Percentiles rank a stretch among this genome's conserved stretches.
These are phyloP conservation scores for Vaccinium darrowii DNA, from an alignment of 148 eudicot species.

Conservation along the genomic window DNA sequence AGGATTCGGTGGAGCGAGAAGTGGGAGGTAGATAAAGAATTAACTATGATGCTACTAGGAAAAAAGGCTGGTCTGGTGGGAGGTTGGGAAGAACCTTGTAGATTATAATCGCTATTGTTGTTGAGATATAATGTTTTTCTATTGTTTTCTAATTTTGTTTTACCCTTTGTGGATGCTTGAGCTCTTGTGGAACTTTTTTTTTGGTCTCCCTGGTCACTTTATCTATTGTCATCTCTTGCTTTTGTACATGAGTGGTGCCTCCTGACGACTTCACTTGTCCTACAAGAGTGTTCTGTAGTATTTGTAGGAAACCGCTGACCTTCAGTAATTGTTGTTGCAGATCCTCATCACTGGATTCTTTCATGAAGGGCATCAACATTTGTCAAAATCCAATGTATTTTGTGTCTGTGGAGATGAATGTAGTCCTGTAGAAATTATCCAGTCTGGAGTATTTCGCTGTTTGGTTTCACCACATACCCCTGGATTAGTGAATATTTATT, in stretches of 20 bases:
- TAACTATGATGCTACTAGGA: not conserved
- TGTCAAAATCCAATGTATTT: conserved; percentile 47
- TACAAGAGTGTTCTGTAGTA: not conserved
- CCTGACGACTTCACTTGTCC: not conserved
- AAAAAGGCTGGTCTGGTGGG: not conserved
- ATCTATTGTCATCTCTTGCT: not conserved
- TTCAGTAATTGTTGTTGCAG: conserved; percentile 42
- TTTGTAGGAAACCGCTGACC: conserved; percentile 3
- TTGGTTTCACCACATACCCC: conserved; percentile 61
- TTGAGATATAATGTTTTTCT: not conserved
- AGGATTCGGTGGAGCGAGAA: not conserved
- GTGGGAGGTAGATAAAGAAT: not conserved
- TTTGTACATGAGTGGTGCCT: not conserved
- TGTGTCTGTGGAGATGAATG: conserved; percentile 74
- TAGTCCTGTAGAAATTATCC: conserved; percentile 59
- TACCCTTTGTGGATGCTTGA: not conserved
- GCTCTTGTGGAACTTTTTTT: not conserved
- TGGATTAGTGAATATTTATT: conserved; percentile 62
- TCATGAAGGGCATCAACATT: conserved; percentile 44
- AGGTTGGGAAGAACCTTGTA: not conserved
- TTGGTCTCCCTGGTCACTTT: not conserved
- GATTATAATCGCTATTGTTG: not conserved
- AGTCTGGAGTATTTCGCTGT: conserved; percentile 82
- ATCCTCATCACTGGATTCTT: conserved; percentile 79
- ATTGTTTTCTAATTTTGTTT: not conserved